Evolutionary conservation across 169 alveolate species (phyloP).

Genomic region (Ichthyophthirius multifiliis): DNA sequence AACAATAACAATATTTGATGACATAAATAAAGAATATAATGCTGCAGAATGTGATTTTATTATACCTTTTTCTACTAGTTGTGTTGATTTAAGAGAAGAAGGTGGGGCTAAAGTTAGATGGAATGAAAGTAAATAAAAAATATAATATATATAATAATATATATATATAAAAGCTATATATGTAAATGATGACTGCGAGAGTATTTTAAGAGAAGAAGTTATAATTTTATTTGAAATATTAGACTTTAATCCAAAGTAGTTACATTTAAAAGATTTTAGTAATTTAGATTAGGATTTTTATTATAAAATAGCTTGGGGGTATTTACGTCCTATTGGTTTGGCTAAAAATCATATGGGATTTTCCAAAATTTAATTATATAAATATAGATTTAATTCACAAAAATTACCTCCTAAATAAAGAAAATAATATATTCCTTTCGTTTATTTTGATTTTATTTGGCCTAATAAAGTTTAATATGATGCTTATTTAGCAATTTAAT

Average conservation of each 20-base stretch:
- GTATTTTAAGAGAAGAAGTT: constrained; percentile 50
- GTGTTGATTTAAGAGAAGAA: constrained; percentile 70
- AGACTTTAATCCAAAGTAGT: constrained; percentile 65
- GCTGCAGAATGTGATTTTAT: neutral
- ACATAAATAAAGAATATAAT: neutral
- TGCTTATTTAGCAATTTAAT: neutral
- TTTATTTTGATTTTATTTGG: constrained; percentile 80
- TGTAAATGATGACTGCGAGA: constrained; percentile 56
- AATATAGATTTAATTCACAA: constrained; percentile 55
- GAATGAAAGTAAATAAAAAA: constrained; percentile 46
- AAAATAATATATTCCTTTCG: constrained; percentile 57
- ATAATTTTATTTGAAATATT: constrained; percentile 76
- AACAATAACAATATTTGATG: neutral
- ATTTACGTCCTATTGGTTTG: constrained; percentile 72
- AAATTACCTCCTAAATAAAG: neutral
- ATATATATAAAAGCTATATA: constrained; percentile 35
- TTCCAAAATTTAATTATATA: constrained; percentile 66
- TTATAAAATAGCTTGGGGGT: constrained; percentile 84
- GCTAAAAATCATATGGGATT: constrained; percentile 62
- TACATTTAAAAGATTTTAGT: constrained; percentile 40
- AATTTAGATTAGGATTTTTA: constrained; percentile 54
- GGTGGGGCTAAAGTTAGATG: constrained; percentile 73
- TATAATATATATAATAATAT: neutral
- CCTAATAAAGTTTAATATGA: constrained; percentile 48
- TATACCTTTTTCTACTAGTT: constrained; percentile 68